A percentile compares a stretch with the other conserved stretches of the same genome.
Evolutionary conservation across 176 grass and related monocot genomes (phyloP).

Genomic region (Oryza meyeriana): DNA sequence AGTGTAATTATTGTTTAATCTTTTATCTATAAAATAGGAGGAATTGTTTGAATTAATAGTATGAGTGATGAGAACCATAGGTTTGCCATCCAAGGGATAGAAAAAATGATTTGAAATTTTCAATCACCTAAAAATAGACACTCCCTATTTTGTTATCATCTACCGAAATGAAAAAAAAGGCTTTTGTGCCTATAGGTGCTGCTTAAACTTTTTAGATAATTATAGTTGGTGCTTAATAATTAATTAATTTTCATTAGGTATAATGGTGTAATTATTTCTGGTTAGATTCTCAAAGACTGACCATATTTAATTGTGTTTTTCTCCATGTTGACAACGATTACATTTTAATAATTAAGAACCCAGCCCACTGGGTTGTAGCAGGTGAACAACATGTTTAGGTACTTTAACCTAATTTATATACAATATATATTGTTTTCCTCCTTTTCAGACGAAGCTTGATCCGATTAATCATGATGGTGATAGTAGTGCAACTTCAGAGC

Average conservation of each 20-base stretch:
- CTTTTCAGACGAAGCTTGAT: neutral
- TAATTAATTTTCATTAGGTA: neutral
- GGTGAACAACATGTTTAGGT: slow-evolving; percentile 13
- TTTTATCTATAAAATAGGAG: too few relatives aligned
- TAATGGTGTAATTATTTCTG: neutral
- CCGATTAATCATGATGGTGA: neutral
- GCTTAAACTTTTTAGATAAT: neutral
- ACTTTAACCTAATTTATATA: neutral
- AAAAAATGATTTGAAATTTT: too few relatives aligned
- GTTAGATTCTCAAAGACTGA: neutral
- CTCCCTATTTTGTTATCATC: neutral
- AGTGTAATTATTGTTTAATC: too few relatives aligned
- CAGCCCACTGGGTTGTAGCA: neutral
- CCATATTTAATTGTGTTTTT: neutral
- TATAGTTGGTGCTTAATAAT: neutral
- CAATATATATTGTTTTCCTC: neutral
- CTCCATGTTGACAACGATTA: neutral
- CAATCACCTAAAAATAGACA: too few relatives aligned
- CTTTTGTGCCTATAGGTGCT: neutral
- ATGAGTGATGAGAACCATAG: too few relatives aligned
- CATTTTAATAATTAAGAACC: neutral
- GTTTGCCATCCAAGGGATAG: too few relatives aligned
- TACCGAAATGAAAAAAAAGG: neutral
- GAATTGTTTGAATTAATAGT: too few relatives aligned
- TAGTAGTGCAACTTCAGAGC: neutral